These are phyloP conservation scores for Beauveria medogensis DNA, from an alignment of 2,329 filamentous ascomycete species.

Conservation along the genomic window DNA sequence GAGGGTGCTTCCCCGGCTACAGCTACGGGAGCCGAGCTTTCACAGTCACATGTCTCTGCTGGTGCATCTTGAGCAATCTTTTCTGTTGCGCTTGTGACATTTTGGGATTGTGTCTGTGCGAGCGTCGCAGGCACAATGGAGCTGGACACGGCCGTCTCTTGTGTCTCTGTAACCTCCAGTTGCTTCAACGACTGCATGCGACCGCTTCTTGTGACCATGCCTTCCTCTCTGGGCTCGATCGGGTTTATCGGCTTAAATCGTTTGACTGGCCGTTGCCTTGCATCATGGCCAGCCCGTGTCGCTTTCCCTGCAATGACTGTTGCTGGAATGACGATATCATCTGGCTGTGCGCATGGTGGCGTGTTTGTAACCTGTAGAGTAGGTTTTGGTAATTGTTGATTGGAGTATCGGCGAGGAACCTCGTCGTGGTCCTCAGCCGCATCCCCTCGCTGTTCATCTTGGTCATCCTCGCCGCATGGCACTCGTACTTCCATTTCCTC, in stretches of 20 bases:
- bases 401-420: background rate
- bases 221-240: slow-evolving; percentile 2
- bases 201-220: background rate
- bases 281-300: background rate
- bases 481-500: slow-evolving; percentile 30
- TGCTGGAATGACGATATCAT: slow-evolving; percentile 11
- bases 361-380: slow-evolving; percentile 10
- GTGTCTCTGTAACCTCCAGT: slow-evolving; percentile 18
- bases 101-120: slow-evolving; percentile 15
- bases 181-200: slow-evolving; percentile 20
- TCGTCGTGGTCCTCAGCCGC: background rate
- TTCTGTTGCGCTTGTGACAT: background rate
- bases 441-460: background rate
- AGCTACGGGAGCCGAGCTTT: background rate
- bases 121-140: slow-evolving; percentile 22
- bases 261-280: background rate
- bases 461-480: slow-evolving; percentile 20
- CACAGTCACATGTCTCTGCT: too few relatives aligned
- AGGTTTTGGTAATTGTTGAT: background rate
- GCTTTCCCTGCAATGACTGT: slow-evolving; percentile 7
- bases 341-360: slow-evolving; percentile 19
- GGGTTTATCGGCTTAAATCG: slow-evolving; percentile 21
- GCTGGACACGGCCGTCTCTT: slow-evolving; percentile 21
- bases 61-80: background rate
- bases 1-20: background rate